Percentiles rank a stretch among this genome's conserved stretches.
Evolutionary conservation across 352 stramenopile species (phyloP).

Genomic region (Phytopythium boreale): DNA sequence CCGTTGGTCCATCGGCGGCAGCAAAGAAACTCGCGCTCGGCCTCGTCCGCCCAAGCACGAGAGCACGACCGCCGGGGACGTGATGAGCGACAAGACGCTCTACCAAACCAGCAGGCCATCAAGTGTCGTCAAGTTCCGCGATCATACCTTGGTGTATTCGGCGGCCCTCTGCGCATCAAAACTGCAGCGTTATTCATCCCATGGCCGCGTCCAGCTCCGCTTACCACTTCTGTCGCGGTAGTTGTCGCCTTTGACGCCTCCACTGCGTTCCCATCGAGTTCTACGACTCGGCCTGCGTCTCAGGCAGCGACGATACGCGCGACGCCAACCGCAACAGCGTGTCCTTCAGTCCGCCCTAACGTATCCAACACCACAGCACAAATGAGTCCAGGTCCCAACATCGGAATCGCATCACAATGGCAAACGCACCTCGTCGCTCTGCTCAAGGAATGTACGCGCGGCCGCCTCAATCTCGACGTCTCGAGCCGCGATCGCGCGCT

Average conservation of each 20-base stretch:
- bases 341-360: constrained; percentile 50
- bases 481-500: constrained; percentile 33
- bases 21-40: neutral
- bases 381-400: neutral
- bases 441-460: constrained; percentile 31
- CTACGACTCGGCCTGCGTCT: constrained; percentile 3
- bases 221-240: too few species aligned
- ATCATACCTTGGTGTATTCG: constrained; percentile 1
- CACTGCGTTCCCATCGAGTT: neutral
- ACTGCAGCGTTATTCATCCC: neutral
- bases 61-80: neutral
- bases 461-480: constrained; percentile 40
- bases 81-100: neutral
- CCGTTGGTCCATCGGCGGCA: neutral
- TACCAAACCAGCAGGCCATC: neutral
- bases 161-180: neutral
- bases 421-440: constrained; percentile 37
- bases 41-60: neutral
- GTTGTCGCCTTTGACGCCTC: constrained; percentile 4
- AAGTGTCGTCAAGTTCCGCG: neutral
- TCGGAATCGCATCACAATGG: neutral
- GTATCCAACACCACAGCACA: neutral
- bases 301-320: neutral
- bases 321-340: constrained; percentile 40
- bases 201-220: neutral